These are phyloP conservation scores for Apiospora koreana DNA, from an alignment of 2,329 filamentous ascomycete species.

Conservation along the genomic window DNA sequence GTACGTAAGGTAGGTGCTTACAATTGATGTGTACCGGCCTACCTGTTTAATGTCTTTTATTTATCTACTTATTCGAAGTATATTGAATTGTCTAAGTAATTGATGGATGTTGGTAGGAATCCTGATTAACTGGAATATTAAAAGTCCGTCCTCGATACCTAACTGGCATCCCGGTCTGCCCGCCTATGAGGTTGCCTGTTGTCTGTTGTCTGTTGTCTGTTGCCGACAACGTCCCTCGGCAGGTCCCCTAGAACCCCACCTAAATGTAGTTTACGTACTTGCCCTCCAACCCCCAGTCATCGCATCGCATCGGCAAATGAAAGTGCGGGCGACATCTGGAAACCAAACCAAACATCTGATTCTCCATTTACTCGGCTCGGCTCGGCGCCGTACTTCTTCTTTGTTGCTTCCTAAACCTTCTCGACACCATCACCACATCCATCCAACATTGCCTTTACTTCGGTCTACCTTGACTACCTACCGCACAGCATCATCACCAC, in stretches of 20 bases:
- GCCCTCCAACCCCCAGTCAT: neutral
- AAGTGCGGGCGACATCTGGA: neutral
- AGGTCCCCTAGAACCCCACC: neutral
- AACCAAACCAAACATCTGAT: conserved; percentile 8
- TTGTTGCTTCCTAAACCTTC: neutral
- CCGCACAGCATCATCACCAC: neutral
- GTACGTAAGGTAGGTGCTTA: no score
- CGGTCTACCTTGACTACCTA: neutral
- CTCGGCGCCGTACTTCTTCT: neutral
- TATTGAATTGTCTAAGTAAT: no score
- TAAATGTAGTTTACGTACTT: neutral
- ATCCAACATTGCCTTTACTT: neutral
- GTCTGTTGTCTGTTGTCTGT: neutral
- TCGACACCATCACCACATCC: neutral
- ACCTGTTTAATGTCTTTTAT: no score
- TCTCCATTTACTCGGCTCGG: neutral
- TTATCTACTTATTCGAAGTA: no score
- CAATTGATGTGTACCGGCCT: no score
- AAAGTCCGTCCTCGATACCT: no score
- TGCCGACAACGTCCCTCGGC: neutral
- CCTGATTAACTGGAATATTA: no score
- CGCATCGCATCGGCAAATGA: conserved; percentile 2
- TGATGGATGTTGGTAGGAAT: no score
- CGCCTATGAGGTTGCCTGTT: no score
- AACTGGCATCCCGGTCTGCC: no score